Base-by-base conservation (phyloP, 805 yeast species). In the Saitoella complicata region DNA sequence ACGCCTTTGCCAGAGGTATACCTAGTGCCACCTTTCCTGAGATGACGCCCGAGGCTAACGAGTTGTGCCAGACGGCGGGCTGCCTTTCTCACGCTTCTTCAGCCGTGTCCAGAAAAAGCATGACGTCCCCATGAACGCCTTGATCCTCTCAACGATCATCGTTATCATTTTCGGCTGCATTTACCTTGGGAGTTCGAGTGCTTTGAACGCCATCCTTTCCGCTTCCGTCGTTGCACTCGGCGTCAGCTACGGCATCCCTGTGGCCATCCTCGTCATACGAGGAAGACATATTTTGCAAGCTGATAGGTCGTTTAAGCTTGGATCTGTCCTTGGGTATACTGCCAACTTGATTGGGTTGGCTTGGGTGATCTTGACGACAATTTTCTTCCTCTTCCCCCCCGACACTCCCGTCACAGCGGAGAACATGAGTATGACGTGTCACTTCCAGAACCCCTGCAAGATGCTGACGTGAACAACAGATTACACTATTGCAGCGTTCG, bases 71-170 rank as follows among this genome's bases (percentile, higher is more conserved):
- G 21, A 78, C 58, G 75, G 76, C 9, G 67, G 78, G 53, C 73
- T 78, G 61, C 84, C 84, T 12, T 61, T 68, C 12, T 73, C 80
- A n/a, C 61, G 55, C 13, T 49, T 52, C 47, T 72, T 73, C 73
- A 63, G 68, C 50, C 53, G 55, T 29, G 81, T 79, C 43, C 69
- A 72, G 60, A 59, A 63, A 39, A 38, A 45, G 39, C 75, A 82
- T 34, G 63, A 66, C 49, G 78, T 83, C 5, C 86, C 86, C 6
- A 66, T 79, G 42, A 67, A 73, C 55, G 81, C 83, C 0, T 59
- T 62, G 32, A 37, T 49, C 35, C 43, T 49, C 9, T 38, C 49
- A 29, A 40, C 49, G 11, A 41, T 49, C 39, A 43, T 47, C 45
- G 47, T 45, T 44, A 41, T 45, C 39, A 50, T 43, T 21, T 53